Base-by-base conservation (phyloP, 2,329 filamentous ascomycete genomes). In the Albifimbria verrucaria region DNA sequence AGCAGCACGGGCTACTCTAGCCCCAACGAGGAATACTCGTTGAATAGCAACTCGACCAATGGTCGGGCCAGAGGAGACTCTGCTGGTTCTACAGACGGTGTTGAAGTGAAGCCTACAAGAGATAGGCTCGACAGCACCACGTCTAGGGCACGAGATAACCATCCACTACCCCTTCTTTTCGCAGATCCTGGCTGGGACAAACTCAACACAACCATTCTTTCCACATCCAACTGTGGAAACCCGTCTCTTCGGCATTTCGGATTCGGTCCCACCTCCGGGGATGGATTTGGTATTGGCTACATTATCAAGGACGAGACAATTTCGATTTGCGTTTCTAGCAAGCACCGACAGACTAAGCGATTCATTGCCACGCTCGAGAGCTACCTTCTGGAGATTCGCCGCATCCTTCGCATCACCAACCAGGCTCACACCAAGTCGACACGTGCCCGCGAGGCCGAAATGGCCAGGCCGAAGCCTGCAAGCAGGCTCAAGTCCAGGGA, bases 211-310 rank as follows among this genome's bases (percentile, higher is more conserved):
- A 97, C 93, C 9, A 90, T 97, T 58, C 77, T 99, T 39, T 96
- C 90, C 7, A 97, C 94, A 0, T 97, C 92, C n/a, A 99, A 99
- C 77, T 99, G 94, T 71, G 94, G 94, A 54, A 99, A 97, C 71
- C 94, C 94, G 0, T 91, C 88, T 0, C 84, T 99, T 18, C 86
- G 94, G 2, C 93, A 97, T 63, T 99, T 99, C 64, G 94, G 94
- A 3, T 99, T 99, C 67, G 94, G 94, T 0, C 94, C 94, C 2
- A 96, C 93, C 0, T 93, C 90, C 1, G 93, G 87, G 2, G 92
- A 97, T 59, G 94, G 94, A 0, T 97, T 97, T 66, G 94, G 94
- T 25, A 97, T 99, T 52, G 94, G 94, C 2, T 99, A 99, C 75
- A 97, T 99, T 65, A 97, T 99, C 81, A 99, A 99, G 72, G 70